phyloP scores from a whole-genome alignment of 2,329 filamentous ascomycete genomes.

The Alternaria triticimaculans region DNA sequence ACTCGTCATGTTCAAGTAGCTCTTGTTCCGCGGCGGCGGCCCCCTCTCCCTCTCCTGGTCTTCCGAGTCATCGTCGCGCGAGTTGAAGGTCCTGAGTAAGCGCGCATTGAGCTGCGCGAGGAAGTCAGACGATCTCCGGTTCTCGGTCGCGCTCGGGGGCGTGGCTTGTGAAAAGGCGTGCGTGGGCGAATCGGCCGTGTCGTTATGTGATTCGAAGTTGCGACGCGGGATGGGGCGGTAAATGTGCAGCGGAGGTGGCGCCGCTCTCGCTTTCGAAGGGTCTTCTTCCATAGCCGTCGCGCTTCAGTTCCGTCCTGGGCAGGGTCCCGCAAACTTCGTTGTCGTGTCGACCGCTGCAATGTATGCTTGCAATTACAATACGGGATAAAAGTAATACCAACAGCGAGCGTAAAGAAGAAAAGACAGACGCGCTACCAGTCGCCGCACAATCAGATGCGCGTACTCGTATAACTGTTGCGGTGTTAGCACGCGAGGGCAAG shows the following conservation, averaged over 20 bases:
- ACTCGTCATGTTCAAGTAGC: slow-evolving; percentile 83
- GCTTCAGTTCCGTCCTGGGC: slow-evolving; percentile 13
- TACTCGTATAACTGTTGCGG: slow-evolving; percentile 26
- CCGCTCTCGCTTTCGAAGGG: slow-evolving; percentile 30
- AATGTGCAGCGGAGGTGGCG: slow-evolving; percentile 40
- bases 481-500: slow-evolving; percentile 29
- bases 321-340: slow-evolving; percentile 11
- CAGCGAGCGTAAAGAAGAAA: slow-evolving; percentile 17
- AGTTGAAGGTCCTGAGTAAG: slow-evolving; percentile 39
- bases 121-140: slow-evolving; percentile 40
- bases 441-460: slow-evolving; percentile 13
- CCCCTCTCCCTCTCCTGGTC: slow-evolving; percentile 27
- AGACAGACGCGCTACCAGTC: slow-evolving; percentile 9
- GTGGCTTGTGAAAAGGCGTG: slow-evolving; percentile 30
- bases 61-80: slow-evolving; percentile 29
- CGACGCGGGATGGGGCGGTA: slow-evolving; percentile 50
- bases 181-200: slow-evolving; percentile 36
- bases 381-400: slow-evolving; percentile 2
- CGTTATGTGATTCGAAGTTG: slow-evolving; percentile 34
- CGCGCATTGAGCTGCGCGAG: slow-evolving; percentile 47
- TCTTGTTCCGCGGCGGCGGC: slow-evolving; percentile 68
- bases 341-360: neutral
- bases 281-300: slow-evolving; percentile 37
- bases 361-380: slow-evolving; percentile 10
- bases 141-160: slow-evolving; percentile 28